These are phyloP conservation scores for Sodiomyces alkalinus DNA, from an alignment of 2,329 filamentous ascomycete genomes.

Conservation along the genomic window DNA sequence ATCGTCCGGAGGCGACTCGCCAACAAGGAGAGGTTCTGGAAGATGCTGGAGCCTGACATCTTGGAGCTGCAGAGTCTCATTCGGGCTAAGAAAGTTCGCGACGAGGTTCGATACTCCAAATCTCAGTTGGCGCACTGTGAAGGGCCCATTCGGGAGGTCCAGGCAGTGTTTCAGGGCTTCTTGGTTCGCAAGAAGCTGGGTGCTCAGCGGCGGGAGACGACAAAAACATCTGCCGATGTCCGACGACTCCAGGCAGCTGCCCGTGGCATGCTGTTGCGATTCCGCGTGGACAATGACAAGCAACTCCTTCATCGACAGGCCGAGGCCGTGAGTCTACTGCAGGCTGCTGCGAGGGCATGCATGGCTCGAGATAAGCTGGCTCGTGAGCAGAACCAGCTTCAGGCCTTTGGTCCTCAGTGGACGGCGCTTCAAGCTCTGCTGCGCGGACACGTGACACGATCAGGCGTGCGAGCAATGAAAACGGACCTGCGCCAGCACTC, in stretches of 20 bases:
- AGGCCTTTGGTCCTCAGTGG: slow-evolving; percentile 33
- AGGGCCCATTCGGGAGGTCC: slow-evolving; percentile 49
- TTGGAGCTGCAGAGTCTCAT: slow-evolving; percentile 71
- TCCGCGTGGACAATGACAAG: slow-evolving; percentile 36
- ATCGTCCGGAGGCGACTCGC: slow-evolving; percentile 50
- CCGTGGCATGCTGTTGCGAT: slow-evolving; percentile 50
- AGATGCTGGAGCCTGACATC: slow-evolving; percentile 55
- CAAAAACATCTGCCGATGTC: slow-evolving; percentile 34
- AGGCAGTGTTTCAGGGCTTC: slow-evolving; percentile 52
- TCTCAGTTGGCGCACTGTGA: slow-evolving; percentile 46
- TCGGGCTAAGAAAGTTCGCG: slow-evolving; percentile 49
- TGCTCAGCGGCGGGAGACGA: slow-evolving; percentile 40
- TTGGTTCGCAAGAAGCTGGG: slow-evolving; percentile 43
- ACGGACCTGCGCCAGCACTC: slow-evolving; percentile 30
- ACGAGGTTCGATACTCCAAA: slow-evolving; percentile 38
- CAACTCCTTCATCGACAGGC: slow-evolving; percentile 34
- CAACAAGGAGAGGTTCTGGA: slow-evolving; percentile 52
- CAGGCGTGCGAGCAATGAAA: slow-evolving; percentile 26
- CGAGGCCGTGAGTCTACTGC: slow-evolving; percentile 37
- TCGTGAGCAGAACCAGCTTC: slow-evolving; percentile 33
- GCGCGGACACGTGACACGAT: slow-evolving; percentile 33
- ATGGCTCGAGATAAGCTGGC: slow-evolving; percentile 39
- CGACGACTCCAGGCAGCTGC: slow-evolving; percentile 49
- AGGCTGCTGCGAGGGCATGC: slow-evolving; percentile 51
- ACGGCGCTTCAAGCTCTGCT: slow-evolving; percentile 29